These are phyloP conservation scores for Alternaria alternata DNA, from an alignment of 2,329 filamentous ascomycete species.

Conservation along the genomic window DNA sequence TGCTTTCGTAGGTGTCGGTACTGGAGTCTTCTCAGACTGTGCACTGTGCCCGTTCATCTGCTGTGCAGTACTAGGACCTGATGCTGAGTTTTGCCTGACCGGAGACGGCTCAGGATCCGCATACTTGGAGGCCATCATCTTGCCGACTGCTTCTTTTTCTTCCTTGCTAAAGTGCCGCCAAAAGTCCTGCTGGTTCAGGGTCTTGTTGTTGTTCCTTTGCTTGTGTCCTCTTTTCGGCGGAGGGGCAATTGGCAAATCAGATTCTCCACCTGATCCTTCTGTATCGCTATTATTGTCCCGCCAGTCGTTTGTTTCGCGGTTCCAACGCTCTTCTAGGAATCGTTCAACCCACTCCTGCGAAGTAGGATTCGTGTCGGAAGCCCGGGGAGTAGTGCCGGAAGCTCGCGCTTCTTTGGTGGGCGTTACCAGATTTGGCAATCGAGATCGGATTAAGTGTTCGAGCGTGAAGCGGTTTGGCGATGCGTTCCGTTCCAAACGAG, in stretches of 20 bases:
- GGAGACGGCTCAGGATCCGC: constrained; percentile 45
- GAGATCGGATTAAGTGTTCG: constrained; percentile 51
- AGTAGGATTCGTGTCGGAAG: constrained; percentile 54
- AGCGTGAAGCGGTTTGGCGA: constrained; percentile 49
- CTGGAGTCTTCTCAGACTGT: constrained; percentile 27
- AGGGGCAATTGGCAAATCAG: constrained; percentile 28
- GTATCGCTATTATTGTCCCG: constrained; percentile 76
- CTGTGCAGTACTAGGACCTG: constrained; percentile 20
- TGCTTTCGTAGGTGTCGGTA: constrained; percentile 25
- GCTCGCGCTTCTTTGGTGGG: constrained; percentile 33
- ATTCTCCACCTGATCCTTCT: constrained; percentile 48
- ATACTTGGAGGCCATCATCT: constrained; percentile 53
- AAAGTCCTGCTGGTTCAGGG: constrained; percentile 60
- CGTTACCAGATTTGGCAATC: constrained; percentile 40
- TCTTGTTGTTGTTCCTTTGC: constrained; percentile 55
- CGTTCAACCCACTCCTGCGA: constrained; percentile 88
- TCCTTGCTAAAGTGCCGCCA: constrained; percentile 54
- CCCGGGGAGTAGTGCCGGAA: constrained; percentile 37
- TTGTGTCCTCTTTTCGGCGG: constrained; percentile 51
- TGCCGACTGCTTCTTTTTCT: constrained; percentile 50
- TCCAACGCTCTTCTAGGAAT: constrained; percentile 75
- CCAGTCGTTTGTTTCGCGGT: constrained; percentile 80
- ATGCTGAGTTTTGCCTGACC: constrained; percentile 42
- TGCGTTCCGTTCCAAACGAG: constrained; percentile 41
- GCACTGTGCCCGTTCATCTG: constrained; percentile 27